phyloP scores from a whole-genome alignment of 352 stramenopile species.

The Phytopythium ostracodes region DNA sequence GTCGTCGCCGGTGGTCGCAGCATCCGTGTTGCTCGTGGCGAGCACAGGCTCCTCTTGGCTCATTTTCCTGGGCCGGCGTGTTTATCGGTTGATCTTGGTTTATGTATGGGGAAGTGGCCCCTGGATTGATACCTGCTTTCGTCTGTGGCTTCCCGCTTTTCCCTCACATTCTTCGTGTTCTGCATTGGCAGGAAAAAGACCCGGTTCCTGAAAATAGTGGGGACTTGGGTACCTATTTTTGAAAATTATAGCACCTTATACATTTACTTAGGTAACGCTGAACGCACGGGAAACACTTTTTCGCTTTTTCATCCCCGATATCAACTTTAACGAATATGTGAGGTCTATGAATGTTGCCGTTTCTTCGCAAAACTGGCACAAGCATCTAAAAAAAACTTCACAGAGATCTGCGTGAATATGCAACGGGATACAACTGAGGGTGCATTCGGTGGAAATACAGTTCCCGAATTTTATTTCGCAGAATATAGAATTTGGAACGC shows the following conservation, averaged over 20 bases:
- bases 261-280: background rate
- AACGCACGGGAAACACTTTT: too few relatives aligned
- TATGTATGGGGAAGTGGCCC: conserved; percentile 2
- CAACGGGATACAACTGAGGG: too few relatives aligned
- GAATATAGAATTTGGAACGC: too few relatives aligned
- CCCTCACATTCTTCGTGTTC: background rate
- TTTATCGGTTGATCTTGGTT: conserved; percentile 2
- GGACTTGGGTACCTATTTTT: background rate
- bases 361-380: background rate
- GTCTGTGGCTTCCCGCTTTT: background rate
- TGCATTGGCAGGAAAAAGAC: background rate
- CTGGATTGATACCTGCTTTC: conserved; percentile 4
- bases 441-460: too few relatives aligned
- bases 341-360: background rate
- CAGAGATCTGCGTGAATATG: too few relatives aligned
- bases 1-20: background rate
- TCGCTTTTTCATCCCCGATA: background rate
- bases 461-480: too few relatives aligned
- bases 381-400: background rate
- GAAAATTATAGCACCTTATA: background rate
- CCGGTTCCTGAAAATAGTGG: background rate
- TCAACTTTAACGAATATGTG: background rate
- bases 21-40: background rate
- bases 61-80: background rate
- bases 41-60: background rate